A percentile compares a stretch with the other conserved stretches of the same genome.
Evolutionary conservation across 768 basidiomycete genomes (phyloP).

Genomic region (Kwoniella botswanensis): DNA sequence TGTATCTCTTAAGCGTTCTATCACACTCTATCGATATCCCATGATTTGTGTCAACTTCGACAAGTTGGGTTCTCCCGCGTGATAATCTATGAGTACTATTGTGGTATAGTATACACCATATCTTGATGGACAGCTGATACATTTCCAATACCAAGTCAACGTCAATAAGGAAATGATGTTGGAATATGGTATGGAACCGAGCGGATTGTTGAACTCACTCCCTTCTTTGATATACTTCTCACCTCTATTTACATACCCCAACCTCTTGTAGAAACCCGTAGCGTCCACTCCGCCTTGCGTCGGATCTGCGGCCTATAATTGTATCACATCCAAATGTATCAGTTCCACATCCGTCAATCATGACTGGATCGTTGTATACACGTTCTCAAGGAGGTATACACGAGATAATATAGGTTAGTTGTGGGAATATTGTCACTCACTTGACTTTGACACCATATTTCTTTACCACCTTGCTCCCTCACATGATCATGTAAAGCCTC

Average conservation of each 20-base stretch:
- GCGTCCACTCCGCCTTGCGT: conserved; percentile 26
- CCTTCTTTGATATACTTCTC: conserved; percentile 30
- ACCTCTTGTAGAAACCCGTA: conserved; percentile 24
- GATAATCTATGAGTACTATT: no score
- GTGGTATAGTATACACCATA: conserved; percentile 4
- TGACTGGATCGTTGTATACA: no score
- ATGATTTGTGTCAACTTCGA: no score
- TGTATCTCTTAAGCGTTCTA: no score
- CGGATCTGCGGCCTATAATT: conserved; percentile 17
- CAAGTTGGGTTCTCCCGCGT: no score
- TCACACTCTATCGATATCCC: no score
- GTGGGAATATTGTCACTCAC: conserved; percentile 4
- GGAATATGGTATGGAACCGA: not conserved
- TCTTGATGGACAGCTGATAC: conserved; percentile 15
- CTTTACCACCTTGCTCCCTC: conserved; percentile 22
- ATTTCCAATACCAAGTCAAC: no score
- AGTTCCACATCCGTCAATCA: not conserved
- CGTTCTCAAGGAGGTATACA: no score
- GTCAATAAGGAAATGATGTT: not conserved
- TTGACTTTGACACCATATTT: conserved; percentile 31
- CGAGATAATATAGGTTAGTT: not conserved
- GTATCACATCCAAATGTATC: no score
- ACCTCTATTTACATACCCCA: conserved; percentile 28
- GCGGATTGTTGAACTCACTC: conserved; percentile 18
- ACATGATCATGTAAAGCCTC: conserved; percentile 29